A percentile compares a stretch with the other conserved stretches of the same genome.
Evolutionary conservation across 78 protist genomes (phyloP).

Genomic region (Creolimax fragrantissima): DNA sequence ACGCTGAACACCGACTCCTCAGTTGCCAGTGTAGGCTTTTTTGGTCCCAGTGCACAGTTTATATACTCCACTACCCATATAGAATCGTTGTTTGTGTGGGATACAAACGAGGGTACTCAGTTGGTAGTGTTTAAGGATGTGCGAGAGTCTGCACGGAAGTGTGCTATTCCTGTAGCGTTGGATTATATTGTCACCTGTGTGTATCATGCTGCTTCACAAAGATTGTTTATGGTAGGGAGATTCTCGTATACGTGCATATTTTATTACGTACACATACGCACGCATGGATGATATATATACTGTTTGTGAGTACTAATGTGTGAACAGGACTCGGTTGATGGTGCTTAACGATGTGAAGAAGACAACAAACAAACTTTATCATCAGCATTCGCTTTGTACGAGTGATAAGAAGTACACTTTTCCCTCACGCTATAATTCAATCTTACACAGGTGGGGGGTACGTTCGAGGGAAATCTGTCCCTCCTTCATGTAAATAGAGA

Average conservation of each 20-base stretch:
- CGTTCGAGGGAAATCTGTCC: neutral
- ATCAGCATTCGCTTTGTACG: neutral
- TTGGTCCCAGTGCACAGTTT: neutral
- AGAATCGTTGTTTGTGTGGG: neutral
- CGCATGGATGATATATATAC: no score
- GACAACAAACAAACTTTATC: no score
- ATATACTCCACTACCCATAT: neutral
- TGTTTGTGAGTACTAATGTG: no score
- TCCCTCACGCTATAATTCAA: no score
- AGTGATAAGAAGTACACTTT: no score
- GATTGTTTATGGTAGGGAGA: neutral
- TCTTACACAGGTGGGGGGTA: neutral
- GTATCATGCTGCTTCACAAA: neutral
- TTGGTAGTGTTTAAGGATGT: neutral
- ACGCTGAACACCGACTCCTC: neutral
- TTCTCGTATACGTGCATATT: neutral
- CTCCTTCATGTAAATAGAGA: neutral
- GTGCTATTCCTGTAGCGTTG: neutral
- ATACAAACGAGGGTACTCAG: neutral
- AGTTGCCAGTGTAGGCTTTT: neutral
- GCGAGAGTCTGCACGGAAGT: neutral
- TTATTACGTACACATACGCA: no score
- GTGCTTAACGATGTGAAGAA: no score
- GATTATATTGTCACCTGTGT: neutral
- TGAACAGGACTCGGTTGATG: no score